A percentile compares a stretch with the other conserved stretches of the same genome.
Conservation (phyloP, 2,329 filamentous ascomycete species). For the Penicillium sp. region DNA sequence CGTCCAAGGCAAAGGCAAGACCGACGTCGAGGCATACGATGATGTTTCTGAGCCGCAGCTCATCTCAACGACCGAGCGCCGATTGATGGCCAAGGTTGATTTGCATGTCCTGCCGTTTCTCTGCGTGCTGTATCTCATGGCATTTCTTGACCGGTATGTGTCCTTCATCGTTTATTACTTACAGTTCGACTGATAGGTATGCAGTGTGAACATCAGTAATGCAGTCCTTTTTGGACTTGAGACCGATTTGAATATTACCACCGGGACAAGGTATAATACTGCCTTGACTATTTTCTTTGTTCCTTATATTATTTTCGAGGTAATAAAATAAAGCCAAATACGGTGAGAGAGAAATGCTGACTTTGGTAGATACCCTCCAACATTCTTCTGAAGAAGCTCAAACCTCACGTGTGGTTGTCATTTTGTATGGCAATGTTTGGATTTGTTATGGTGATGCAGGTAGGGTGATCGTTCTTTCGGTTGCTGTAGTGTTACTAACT, state of each 20-base stretch:
- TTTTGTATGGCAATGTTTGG: slow-evolving; percentile 83
- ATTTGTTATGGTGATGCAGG: slow-evolving; percentile 56
- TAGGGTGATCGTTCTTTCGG: not conserved
- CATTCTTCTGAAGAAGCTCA: slow-evolving; percentile 65
- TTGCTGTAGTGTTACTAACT: not conserved
- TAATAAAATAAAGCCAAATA: not conserved
- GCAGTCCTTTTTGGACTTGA: slow-evolving; percentile 64
- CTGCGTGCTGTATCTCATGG: slow-evolving; percentile 66
- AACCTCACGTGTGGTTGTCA: slow-evolving; percentile 68
- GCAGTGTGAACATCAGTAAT: slow-evolving; percentile 73
- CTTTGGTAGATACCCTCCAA: slow-evolving; percentile 68
- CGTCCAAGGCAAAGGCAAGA: not conserved
- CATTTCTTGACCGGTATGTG: slow-evolving; percentile 56
- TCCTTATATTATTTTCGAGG: slow-evolving; percentile 60
- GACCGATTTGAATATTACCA: slow-evolving; percentile 56
- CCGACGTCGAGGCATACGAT: slow-evolving; percentile 1
- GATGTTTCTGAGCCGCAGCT: not conserved
- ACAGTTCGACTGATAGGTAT: slow-evolving; percentile 12
- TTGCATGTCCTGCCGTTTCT: slow-evolving; percentile 68
- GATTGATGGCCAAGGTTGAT: slow-evolving; percentile 67
- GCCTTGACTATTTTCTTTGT: slow-evolving; percentile 78
- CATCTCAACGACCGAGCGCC: slow-evolving; percentile 50
- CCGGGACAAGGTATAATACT: slow-evolving; percentile 63
- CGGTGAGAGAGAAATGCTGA: slow-evolving; percentile 42
- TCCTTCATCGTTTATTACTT: not conserved